phyloP scores from a whole-genome alignment of 495 filamentous ascomycete genomes.

The Endocarpon pusillum region DNA sequence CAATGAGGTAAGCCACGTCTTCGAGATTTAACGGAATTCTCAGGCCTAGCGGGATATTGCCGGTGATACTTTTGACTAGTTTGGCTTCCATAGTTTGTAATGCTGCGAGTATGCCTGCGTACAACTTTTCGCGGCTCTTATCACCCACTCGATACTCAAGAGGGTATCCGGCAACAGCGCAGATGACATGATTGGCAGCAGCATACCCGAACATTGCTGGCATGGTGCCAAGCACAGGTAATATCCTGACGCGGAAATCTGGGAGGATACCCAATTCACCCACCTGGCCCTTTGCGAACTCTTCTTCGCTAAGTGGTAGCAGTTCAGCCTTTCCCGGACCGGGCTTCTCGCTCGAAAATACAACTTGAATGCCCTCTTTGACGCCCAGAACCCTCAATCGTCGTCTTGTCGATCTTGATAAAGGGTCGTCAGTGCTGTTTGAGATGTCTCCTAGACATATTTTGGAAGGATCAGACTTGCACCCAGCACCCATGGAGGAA shows the following conservation, averaged over 20 bases:
- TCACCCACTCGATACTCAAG: slow-evolving; percentile 55
- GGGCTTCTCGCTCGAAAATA: slow-evolving; percentile 85
- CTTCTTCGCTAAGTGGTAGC: slow-evolving; percentile 72
- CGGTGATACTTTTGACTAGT: slow-evolving; percentile 36
- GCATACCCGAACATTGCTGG: slow-evolving; percentile 87
- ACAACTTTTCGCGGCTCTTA: slow-evolving; percentile 80
- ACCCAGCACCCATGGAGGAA: slow-evolving; percentile 92
- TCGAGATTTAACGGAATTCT: slow-evolving; percentile 58
- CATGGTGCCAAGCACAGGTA: slow-evolving; percentile 94
- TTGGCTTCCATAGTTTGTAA: slow-evolving; percentile 66
- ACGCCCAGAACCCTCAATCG: slow-evolving; percentile 65
- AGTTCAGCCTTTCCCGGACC: slow-evolving; percentile 83
- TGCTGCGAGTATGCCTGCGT: slow-evolving; percentile 57
- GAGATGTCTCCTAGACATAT: slow-evolving; percentile 88
- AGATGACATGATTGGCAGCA: slow-evolving; percentile 78
- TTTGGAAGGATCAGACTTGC: slow-evolving; percentile 91
- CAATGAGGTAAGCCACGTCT: slow-evolving; percentile 72
- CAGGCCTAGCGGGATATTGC: slow-evolving; percentile 49
- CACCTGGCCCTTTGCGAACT: slow-evolving; percentile 74
- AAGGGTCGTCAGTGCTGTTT: slow-evolving; percentile 69
- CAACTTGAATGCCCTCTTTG: slow-evolving; percentile 69
- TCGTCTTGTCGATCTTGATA: slow-evolving; percentile 70
- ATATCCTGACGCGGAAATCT: slow-evolving; percentile 82
- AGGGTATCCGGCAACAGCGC: slow-evolving; percentile 73
- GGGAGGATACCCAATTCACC: slow-evolving; percentile 74